Conservation (phyloP, 805 yeast genomes). For the Saccharomyces eubayanus region DNA sequence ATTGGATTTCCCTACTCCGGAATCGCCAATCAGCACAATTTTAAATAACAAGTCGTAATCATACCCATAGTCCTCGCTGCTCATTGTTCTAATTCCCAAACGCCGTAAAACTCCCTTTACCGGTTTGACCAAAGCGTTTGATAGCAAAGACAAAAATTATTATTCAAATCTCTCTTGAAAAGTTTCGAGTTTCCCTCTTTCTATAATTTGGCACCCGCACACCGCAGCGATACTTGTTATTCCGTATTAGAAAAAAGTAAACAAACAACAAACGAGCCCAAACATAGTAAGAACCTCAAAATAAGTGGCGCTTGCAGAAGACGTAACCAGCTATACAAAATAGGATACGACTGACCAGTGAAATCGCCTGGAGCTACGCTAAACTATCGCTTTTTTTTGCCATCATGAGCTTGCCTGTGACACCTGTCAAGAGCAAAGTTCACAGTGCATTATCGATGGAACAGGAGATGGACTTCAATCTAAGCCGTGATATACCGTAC, state of each 20-base stretch:
- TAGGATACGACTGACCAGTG: not conserved
- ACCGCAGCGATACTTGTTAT: not conserved
- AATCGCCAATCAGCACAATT: conserved; percentile 90
- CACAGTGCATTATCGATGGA: not conserved
- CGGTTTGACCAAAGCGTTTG: not conserved
- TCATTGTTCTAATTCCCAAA: conserved; percentile 13
- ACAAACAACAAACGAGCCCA: not conserved
- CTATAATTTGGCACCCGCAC: not conserved
- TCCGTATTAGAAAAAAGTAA: not conserved
- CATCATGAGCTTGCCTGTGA: conserved; percentile 5
- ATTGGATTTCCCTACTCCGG: conserved; percentile 96
- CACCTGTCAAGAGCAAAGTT: conserved; percentile 3
- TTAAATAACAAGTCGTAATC: conserved; percentile 92
- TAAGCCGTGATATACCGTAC: not conserved
- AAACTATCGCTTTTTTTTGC: not conserved
- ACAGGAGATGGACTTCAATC: not conserved
- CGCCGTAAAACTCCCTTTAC: not conserved
- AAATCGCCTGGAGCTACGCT: not conserved
- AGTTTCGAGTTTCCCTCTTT: not conserved
- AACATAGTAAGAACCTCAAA: not conserved
- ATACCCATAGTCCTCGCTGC: conserved; percentile 57
- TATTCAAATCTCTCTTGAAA: not conserved
- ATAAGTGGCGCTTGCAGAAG: not conserved
- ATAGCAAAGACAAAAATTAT: not conserved
- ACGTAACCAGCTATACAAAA: not conserved